A percentile compares a stretch with the other conserved stretches of the same genome.
These are phyloP conservation scores for Kondoa subrosea DNA, from an alignment of 768 basidiomycete genomes.

Conservation along the genomic window DNA sequence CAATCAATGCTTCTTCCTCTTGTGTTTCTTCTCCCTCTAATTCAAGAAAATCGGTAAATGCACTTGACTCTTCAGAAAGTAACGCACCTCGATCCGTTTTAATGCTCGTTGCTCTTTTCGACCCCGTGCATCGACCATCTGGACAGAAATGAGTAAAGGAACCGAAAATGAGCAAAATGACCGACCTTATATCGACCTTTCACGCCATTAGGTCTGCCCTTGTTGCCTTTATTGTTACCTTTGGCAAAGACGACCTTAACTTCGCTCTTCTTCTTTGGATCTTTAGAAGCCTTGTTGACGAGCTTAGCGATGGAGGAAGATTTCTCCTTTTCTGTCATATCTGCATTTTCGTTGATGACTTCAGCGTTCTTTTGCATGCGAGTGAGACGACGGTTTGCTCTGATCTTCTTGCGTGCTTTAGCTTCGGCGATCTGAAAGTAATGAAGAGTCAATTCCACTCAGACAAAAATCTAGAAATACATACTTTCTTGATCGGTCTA, in stretches of 20 bases:
- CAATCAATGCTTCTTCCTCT: constrained; percentile 39
- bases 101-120: constrained; percentile 39
- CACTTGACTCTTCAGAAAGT: constrained; percentile 19
- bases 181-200: constrained; percentile 65
- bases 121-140: constrained; percentile 84
- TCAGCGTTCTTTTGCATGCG: constrained; percentile 94
- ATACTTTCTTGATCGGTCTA: constrained; percentile 89
- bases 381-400: constrained; percentile 63
- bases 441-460: neutral
- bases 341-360: constrained; percentile 64
- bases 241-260: constrained; percentile 81
- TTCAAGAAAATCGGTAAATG: neutral
- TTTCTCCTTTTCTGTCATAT: constrained; percentile 89
- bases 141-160: neutral
- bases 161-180: neutral
- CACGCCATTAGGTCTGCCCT: constrained; percentile 85
- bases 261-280: constrained; percentile 32
- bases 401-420: constrained; percentile 89
- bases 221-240: constrained; percentile 70
- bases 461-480: neutral
- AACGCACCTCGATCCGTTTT: constrained; percentile 32
- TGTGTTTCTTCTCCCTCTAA: neutral
- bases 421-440: constrained; percentile 53
- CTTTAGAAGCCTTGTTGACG: constrained; percentile 44
- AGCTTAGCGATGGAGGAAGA: constrained; percentile 82